Evolutionary conservation across 192 early-diverging fungal species (phyloP), one percentile per base, ranked within the genome.

Genomic region (Coemansia sp.): DNA sequence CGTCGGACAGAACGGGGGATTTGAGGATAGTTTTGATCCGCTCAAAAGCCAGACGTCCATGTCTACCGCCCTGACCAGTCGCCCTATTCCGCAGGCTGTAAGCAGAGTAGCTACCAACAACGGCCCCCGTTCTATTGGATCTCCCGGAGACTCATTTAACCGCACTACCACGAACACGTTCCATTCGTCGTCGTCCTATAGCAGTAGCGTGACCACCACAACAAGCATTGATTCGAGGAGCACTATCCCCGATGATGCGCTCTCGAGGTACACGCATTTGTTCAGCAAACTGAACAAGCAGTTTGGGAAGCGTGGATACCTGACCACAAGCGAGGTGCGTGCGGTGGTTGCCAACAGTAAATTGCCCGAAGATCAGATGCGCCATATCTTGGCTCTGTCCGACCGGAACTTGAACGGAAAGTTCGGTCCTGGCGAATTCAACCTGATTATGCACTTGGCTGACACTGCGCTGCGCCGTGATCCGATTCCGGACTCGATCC

Each of bases 391-490:
- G 71, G 67, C 65, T 5, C 58, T 79, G 23, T 56, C 77, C 7
- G 77, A 79, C 65, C 37, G 77, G 18, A 70, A 74, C 33, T 40
- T 67, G 25, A 59, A 78, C 35, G 77, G 77, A 9, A n/a, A 35
- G 33, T 79, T 73, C 43, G 77, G 71, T 1, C 77, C 71, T 1
- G 64, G 71, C n/a, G 77, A 70, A 23, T 79, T 79, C 55, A 67
- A 74, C 61, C 62, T 79, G 15, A 57, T 65, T 30, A 79, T 79
- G 77, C 61, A 79, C 23, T 46, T 79, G 60, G 49, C 64, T 12
- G 77, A 79, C 53, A 67, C 57, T 16, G 71, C 71, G 4, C 42
- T 74, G 33, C 59, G 61, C 21, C 46, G 59, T 30, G 71, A 74
- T 10, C 77, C 71, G 1, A 74, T 74, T 25, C 77, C 77, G 4